phyloP scores from a whole-genome alignment of 176 grass and related monocot species.

The Aegilops bicornis region DNA sequence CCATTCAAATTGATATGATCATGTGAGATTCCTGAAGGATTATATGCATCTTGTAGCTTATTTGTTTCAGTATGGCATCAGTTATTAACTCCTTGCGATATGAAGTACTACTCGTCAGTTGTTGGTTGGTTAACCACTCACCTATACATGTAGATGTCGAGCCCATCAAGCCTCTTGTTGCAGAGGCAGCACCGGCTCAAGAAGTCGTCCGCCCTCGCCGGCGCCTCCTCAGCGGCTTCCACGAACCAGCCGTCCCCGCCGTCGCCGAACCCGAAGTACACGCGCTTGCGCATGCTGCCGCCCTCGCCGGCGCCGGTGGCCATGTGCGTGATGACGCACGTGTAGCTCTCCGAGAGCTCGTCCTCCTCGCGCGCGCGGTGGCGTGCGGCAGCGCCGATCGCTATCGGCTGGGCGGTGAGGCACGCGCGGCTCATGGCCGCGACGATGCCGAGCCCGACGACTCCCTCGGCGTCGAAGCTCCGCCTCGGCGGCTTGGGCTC shows the following conservation, averaged over 20 bases:
- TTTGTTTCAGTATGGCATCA: neutral
- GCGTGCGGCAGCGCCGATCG: constrained; percentile 24
- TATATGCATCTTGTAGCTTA: neutral
- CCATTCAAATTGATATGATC: neutral
- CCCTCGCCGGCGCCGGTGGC: constrained; percentile 22
- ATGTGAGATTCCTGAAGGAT: neutral
- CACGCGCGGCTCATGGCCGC: constrained; percentile 41
- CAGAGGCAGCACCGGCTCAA: constrained; percentile 57
- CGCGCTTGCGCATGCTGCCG: constrained; percentile 41
- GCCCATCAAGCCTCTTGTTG: constrained; percentile 53
- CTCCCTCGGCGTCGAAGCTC: constrained; percentile 42
- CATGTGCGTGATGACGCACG: constrained; percentile 56
- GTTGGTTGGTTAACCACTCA: constrained; percentile 9
- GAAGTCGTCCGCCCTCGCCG: constrained; percentile 37
- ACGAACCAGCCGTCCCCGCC: constrained; percentile 4
- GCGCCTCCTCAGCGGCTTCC: constrained; percentile 31
- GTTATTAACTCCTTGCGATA: neutral
- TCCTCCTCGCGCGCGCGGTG: constrained; percentile 28
- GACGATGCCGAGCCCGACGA: constrained; percentile 52
- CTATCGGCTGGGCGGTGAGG: constrained; percentile 45
- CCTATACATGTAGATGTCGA: constrained; percentile 70
- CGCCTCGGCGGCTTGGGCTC: constrained; percentile 26
- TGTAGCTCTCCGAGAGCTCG: constrained; percentile 69
- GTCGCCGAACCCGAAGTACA: constrained; percentile 44
- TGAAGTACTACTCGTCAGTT: neutral